Evolutionary conservation across 2,329 filamentous ascomycete genomes (phyloP), one percentile per base, ranked within the genome.

Genomic region (Aspergillus sp.): DNA sequence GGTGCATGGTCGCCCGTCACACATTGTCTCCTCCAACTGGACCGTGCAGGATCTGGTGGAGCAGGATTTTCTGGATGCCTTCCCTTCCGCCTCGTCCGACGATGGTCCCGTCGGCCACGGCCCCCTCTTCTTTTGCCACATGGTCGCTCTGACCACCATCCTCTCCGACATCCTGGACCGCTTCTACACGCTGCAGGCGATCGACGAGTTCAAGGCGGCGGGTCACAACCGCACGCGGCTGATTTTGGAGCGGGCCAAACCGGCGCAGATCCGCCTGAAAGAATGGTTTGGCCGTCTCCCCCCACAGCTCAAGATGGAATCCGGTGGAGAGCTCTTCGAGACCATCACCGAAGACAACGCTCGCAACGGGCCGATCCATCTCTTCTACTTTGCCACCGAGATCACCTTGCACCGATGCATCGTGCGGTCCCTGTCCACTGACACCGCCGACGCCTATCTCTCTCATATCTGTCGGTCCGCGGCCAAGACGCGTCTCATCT

Each of bases 331-430:
- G 77, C 31, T 80, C 66, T 57, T 73, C 63, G 63, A 71, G 68
- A 58, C 67, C 66, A 55, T 70, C 65, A 52, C 70, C 69, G 54
- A 78, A 65, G 68, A 73, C 56, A 67, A 65, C 36, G 64, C 73
- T 54, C 66, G 73, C 58, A 71, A 73, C 47, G 88, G 88, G 14
- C 93, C 91, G 65, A 81, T 97, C 10, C 92, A 97, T 70, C 82
- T 97, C 47, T 91, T 88, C 49, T 97, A 97, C 73, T 96, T 96
- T 65, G 91, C 92, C 2, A 91, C 91, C 3, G 92, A 97, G 73
- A 97, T 97, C 65, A 94, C 89, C 0, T 86, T 97, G 19, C 92
- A 97, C 70, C 85, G 92, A 9, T 88, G 89, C 63, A 96, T 96
- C 64, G 89, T 97, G 54, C 87, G 91, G 47, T 92, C 91, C 1